Evolutionary conservation across 192 early-diverging fungal species (phyloP).

Genomic region (Chytriomyces sp.): DNA sequence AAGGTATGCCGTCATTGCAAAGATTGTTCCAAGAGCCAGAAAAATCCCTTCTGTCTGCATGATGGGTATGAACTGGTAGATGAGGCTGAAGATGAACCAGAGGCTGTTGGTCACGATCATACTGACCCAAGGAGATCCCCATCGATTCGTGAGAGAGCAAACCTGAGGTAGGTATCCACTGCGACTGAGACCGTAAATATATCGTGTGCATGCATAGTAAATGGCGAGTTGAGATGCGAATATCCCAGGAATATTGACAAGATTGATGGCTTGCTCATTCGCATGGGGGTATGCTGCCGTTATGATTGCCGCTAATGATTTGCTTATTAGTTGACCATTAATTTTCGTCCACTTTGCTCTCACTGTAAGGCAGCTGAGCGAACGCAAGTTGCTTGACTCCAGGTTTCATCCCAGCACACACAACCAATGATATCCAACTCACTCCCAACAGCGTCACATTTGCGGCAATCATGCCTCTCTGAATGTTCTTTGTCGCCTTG

Average conservation of each 20-base stretch:
- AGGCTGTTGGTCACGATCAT: background rate
- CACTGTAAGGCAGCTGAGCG: slow-evolving; percentile 8
- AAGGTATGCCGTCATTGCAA: slow-evolving; percentile 16
- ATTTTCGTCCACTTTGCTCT: too few species aligned
- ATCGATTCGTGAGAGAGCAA: slow-evolving; percentile 10
- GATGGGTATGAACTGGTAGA: slow-evolving; percentile 8
- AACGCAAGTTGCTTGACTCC: background rate
- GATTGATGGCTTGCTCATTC: background rate
- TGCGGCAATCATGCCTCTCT: slow-evolving; percentile 15
- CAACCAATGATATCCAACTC: slow-evolving; percentile 12
- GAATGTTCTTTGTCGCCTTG: background rate
- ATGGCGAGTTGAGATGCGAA: slow-evolving; percentile 22
- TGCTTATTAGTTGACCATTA: background rate
- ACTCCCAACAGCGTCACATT: slow-evolving; percentile 4
- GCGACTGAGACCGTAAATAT: slow-evolving; percentile 19
- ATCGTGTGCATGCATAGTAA: slow-evolving; percentile 8
- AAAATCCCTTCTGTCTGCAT: background rate
- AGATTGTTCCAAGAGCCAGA: slow-evolving; percentile 8
- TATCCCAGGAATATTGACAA: slow-evolving; percentile 15
- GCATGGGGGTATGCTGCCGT: background rate
- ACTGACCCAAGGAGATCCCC: slow-evolving; percentile 9
- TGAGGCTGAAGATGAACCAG: slow-evolving; percentile 2
- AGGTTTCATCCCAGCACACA: slow-evolving; percentile 13
- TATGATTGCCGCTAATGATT: slow-evolving; percentile 3
- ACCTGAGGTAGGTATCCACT: slow-evolving; percentile 12